Base-by-base conservation (phyloP, 2,329 filamentous ascomycete genomes). In the Ophiocordyceps sinensis region DNA sequence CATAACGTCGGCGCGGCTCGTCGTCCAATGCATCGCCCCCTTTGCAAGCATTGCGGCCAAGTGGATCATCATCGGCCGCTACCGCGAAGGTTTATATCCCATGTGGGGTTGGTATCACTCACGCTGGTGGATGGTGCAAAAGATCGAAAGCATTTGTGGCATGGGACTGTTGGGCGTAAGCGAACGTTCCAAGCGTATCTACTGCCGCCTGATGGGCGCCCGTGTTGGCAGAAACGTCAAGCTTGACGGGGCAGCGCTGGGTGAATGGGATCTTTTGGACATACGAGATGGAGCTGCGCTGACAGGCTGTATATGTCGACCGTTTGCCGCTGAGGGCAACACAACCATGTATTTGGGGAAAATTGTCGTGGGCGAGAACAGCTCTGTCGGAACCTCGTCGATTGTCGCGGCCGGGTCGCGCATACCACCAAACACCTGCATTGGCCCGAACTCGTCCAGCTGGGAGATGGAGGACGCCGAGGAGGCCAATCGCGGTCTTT, bases 51-150 rank as follows among this genome's bases (percentile, higher is more conserved):
- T 76, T 21, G 34, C 57, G 3, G 58, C 64, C 38, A 76, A 76
- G 50, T 76, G 72, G 73, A 36, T 68, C 6, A 58, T 76, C 40
- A 68, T 76, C 35, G 73, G 73, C 11, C 63, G 64, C 1, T 68
- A 73, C 50, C 60, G 57, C 30, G 63, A 71, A 49, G 73, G 73
- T 0, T 51, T 73, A 3, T 75, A 70, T 47, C 71, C 73, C 2
- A 77, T 77, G 72, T 77, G 73, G 73, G 71, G 70, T 2, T 45
- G 51, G 1, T 76, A 75, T 48, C 72, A 76, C 50, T 75, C 69
- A 0, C 61, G 70, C 9, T 77, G 73, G 73, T 77, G 73, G 73
- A 47, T 76, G 41, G 65, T 67, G 1, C 66, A 76, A 50, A 76
- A 76, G 55, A 64, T 66, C 17, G 57, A 70, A 3, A 60, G 62